A percentile compares a stretch with the other conserved stretches of the same genome.
These are phyloP conservation scores for Vaccinium macrocarpon DNA, from an alignment of 148 eudicot species.

Conservation along the genomic window DNA sequence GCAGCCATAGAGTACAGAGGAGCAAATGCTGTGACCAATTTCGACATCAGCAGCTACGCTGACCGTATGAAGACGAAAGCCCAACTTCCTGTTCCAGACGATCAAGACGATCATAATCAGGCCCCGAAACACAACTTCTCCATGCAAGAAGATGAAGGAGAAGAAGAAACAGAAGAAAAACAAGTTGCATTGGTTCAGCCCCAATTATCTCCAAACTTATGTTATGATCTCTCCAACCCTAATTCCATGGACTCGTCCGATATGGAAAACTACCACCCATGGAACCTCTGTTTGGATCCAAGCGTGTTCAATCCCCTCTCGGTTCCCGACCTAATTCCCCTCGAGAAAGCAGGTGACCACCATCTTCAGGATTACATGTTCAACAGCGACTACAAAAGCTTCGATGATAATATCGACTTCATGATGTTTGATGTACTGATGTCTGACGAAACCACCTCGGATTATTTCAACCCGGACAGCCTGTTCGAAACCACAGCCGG, in stretches of 20 bases:
- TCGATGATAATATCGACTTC: constrained; percentile 59
- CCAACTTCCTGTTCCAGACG: not conserved
- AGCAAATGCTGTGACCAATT: constrained; percentile 86
- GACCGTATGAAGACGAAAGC: constrained; percentile 38
- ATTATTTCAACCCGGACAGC: constrained; percentile 10
- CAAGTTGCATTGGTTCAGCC: not conserved
- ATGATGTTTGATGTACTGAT: constrained; percentile 53
- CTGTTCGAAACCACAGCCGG: constrained; percentile 9
- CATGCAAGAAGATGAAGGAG: constrained; percentile 21
- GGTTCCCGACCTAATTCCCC: constrained; percentile 42
- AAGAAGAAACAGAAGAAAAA: constrained; percentile 12
- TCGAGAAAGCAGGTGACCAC: constrained; percentile 37
- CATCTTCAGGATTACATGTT: constrained; percentile 36
- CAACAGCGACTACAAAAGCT: constrained; percentile 31
- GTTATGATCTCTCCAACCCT: constrained; percentile 17
- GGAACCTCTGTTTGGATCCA: constrained; percentile 64
- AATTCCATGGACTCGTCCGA: constrained; percentile 12
- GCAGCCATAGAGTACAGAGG: constrained; percentile 94
- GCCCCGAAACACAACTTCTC: constrained; percentile 11
- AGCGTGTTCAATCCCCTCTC: constrained; percentile 37
- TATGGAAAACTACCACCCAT: constrained; percentile 56
- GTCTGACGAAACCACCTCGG: not conserved
- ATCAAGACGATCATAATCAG: not conserved
- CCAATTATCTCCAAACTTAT: constrained; percentile 22
- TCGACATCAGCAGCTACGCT: constrained; percentile 72